phyloP scores from a whole-genome alignment of 1,139 yeast genomes.

The Pichia sp. region DNA sequence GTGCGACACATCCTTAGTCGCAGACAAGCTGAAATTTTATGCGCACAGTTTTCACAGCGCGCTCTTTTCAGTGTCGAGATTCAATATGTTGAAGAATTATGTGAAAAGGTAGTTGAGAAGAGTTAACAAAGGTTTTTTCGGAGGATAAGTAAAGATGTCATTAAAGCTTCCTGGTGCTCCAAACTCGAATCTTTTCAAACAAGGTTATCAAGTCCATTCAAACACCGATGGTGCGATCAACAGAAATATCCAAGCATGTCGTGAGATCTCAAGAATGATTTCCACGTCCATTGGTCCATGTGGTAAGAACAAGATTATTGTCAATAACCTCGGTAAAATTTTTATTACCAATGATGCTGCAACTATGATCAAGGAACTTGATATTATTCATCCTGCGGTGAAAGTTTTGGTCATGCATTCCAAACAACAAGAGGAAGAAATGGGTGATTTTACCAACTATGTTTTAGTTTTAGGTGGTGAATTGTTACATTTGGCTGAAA shows the following conservation, averaged over 20 bases:
- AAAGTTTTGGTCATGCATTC: constrained; percentile 94
- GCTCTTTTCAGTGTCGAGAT: too few species aligned
- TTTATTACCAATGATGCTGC: constrained; percentile 96
- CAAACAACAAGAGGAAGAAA: constrained; percentile 90
- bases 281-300: constrained; percentile 96
- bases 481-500: constrained; percentile 74
- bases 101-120: too few species aligned
- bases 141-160: constrained; percentile 46
- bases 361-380: constrained; percentile 87
- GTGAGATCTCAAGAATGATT: constrained; percentile 87
- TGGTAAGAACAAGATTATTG: constrained; percentile 93
- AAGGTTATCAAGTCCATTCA: constrained; percentile 85
- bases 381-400: constrained; percentile 96
- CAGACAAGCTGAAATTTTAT: too few species aligned
- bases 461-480: constrained; percentile 87
- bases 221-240: constrained; percentile 92
- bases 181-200: constrained; percentile 87
- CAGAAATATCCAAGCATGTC: constrained; percentile 87
- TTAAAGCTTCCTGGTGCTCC: constrained; percentile 90
- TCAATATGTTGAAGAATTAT: too few species aligned
- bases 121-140: not conserved
- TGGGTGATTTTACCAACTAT: constrained; percentile 71
- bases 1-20: too few species aligned
- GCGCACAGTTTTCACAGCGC: too few species aligned
- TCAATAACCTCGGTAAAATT: constrained; percentile 72